These are phyloP conservation scores for Acer yangbiense DNA, from an alignment of 345 rosid species.

Conservation along the genomic window DNA sequence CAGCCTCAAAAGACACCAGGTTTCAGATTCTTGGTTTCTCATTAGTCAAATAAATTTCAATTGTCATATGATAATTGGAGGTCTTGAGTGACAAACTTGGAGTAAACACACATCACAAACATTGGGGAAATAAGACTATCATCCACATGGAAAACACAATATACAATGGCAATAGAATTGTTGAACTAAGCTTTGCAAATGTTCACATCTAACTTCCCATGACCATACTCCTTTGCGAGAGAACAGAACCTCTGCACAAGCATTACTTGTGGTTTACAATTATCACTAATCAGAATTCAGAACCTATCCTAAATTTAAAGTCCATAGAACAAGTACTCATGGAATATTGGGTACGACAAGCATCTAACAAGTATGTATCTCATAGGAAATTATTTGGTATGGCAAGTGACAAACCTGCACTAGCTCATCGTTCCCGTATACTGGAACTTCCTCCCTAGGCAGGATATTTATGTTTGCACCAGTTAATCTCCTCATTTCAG, in stretches of 20 bases:
- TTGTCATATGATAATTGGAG: neutral
- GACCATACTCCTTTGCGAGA: neutral
- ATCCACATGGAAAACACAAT: slow-evolving; percentile 1
- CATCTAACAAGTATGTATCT: slow-evolving; percentile 14
- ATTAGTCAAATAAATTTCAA: slow-evolving; percentile 15
- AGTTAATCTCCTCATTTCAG: slow-evolving; percentile 70
- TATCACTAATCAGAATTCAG: neutral
- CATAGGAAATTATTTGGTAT: slow-evolving; percentile 14
- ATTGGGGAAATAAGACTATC: neutral
- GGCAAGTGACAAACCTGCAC: slow-evolving; percentile 64
- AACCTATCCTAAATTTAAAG: neutral
- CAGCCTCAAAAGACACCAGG: slow-evolving; percentile 6
- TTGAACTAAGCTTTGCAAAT: neutral
- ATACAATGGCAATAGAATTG: neutral
- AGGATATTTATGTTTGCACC: slow-evolving; percentile 78
- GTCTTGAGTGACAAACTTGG: neutral
- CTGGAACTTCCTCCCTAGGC: slow-evolving; percentile 67
- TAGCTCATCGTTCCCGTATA: slow-evolving; percentile 64
- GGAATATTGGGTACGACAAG: slow-evolving; percentile 4
- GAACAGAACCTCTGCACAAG: neutral
- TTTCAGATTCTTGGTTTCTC: slow-evolving; percentile 11
- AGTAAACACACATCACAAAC: slow-evolving; percentile 1
- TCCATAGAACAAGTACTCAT: neutral
- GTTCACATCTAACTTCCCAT: slow-evolving; percentile 7
- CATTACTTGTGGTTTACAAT: neutral